A percentile compares a stretch with the other conserved stretches of the same genome.
Conservation (phyloP, 768 basidiomycete genomes). For the Tricholoma sp. region DNA sequence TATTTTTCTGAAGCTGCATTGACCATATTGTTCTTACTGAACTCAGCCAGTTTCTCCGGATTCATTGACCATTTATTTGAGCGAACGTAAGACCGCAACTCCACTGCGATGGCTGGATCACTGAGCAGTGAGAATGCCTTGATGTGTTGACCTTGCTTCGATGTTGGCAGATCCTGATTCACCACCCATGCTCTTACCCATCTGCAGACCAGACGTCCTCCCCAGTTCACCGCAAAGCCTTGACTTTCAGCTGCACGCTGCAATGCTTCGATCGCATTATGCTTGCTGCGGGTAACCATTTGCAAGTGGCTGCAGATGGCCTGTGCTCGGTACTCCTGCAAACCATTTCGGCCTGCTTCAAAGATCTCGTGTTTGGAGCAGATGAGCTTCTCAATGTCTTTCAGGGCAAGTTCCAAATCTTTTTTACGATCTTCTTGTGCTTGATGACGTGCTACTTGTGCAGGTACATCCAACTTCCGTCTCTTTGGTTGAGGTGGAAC, state of each 20-base stretch:
- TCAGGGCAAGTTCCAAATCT: constrained; percentile 9
- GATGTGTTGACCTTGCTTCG: constrained; percentile 20
- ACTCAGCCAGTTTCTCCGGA: no score
- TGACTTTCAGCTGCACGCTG: constrained; percentile 24
- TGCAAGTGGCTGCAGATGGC: constrained; percentile 22
- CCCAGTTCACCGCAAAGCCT: constrained; percentile 27
- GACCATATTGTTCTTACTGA: no score
- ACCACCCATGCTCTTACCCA: constrained; percentile 24
- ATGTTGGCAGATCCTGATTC: constrained; percentile 18
- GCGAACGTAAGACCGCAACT: constrained; percentile 19
- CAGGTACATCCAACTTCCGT: constrained; percentile 16
- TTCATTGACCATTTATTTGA: constrained; percentile 33
- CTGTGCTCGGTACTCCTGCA: constrained; percentile 20
- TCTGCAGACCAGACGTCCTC: constrained; percentile 17
- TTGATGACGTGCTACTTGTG: constrained; percentile 1
- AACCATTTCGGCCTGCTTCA: constrained; percentile 19
- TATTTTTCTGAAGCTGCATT: no score
- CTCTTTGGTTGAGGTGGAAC: constrained; percentile 10
- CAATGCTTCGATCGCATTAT: constrained; percentile 17
- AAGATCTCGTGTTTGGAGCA: constrained; percentile 19
- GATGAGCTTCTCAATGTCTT: constrained; percentile 17
- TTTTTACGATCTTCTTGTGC: constrained; percentile 2
- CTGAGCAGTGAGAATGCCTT: constrained; percentile 24
- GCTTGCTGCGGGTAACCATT: constrained; percentile 23
- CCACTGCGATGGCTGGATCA: constrained; percentile 22